Evolutionary conservation across 2,329 filamentous ascomycete genomes (phyloP).

Genomic region (Fusarium penzigii): DNA sequence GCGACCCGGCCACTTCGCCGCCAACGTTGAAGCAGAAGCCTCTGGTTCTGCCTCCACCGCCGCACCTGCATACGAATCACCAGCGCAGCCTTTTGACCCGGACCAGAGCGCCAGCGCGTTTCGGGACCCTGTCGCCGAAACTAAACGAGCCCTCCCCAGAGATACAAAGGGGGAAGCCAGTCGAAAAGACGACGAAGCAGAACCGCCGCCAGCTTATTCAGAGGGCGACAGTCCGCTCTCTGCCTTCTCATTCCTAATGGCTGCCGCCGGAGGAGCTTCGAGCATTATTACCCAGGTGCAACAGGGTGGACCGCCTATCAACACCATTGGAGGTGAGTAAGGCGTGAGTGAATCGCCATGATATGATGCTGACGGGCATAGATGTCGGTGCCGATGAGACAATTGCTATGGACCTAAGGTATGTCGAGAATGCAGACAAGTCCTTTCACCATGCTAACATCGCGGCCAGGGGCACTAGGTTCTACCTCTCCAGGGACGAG

Average conservation of each 20-base stretch:
- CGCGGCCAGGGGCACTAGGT: constrained; percentile 75
- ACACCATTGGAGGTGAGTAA: constrained; percentile 77
- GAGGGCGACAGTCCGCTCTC: constrained; percentile 91
- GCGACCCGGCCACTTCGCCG: constrained; percentile 34
- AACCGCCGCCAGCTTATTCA: constrained; percentile 93
- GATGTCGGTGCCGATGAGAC: constrained; percentile 89
- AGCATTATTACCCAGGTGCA: constrained; percentile 99
- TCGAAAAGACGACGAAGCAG: constrained; percentile 78
- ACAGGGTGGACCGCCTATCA: constrained; percentile 86
- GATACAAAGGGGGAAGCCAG: constrained; percentile 78
- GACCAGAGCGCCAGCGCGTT: constrained; percentile 42
- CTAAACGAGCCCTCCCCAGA: constrained; percentile 79
- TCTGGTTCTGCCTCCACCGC: constrained; percentile 39
- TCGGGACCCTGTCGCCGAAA: constrained; percentile 65
- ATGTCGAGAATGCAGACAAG: constrained; percentile 33
- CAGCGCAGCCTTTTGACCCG: constrained; percentile 39
- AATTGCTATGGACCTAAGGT: constrained; percentile 93
- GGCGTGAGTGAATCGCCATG: neutral
- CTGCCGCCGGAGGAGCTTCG: constrained; percentile 91
- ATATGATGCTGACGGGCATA: constrained; percentile 31
- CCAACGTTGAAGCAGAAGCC: constrained; percentile 33
- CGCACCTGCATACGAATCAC: constrained; percentile 58
- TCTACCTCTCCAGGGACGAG: constrained; percentile 92
- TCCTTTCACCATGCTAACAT: constrained; percentile 26
- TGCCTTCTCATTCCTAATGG: constrained; percentile 96